These are phyloP conservation scores for Schwanniomyces occidentalis DNA, from an alignment of 805 yeast species.

Conservation along the genomic window DNA sequence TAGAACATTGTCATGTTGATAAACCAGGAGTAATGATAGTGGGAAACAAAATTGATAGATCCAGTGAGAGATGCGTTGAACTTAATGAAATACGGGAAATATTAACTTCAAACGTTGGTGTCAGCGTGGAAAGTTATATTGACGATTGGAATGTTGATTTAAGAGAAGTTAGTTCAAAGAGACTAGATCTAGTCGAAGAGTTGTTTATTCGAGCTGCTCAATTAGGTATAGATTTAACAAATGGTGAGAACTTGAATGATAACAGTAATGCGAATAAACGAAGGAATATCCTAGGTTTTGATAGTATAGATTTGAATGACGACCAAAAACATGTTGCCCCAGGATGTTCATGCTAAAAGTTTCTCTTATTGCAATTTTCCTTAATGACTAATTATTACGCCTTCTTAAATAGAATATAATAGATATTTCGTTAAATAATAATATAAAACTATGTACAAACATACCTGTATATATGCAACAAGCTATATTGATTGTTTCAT, in stretches of 20 bases:
- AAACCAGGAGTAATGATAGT: constrained; percentile 51
- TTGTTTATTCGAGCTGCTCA: constrained; percentile 39
- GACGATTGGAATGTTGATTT: constrained; percentile 35
- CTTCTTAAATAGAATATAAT: no score
- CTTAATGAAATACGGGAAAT: constrained; percentile 35
- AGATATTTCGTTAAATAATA: no score
- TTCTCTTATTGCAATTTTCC: no score
- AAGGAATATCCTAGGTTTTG: constrained; percentile 27
- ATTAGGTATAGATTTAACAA: constrained; percentile 26
- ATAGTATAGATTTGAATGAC: constrained; percentile 27
- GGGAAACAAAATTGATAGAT: constrained; percentile 51
- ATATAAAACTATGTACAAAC: no score
- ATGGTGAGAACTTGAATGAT: constrained; percentile 4
- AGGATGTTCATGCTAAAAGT: constrained; percentile 23
- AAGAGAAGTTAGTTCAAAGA: constrained; percentile 33
- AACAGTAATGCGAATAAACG: constrained; percentile 1
- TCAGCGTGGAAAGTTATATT: constrained; percentile 25
- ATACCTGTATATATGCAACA: no score
- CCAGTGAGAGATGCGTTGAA: constrained; percentile 34
- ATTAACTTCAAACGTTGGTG: constrained; percentile 20
- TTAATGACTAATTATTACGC: no score
- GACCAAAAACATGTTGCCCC: constrained; percentile 6
- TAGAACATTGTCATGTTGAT: constrained; percentile 48
- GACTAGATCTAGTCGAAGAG: constrained; percentile 28
- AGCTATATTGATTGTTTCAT: no score